Conservation (phyloP, 2,329 filamentous ascomycete genomes). For the Ophiocordyceps camponoti-floridani region DNA sequence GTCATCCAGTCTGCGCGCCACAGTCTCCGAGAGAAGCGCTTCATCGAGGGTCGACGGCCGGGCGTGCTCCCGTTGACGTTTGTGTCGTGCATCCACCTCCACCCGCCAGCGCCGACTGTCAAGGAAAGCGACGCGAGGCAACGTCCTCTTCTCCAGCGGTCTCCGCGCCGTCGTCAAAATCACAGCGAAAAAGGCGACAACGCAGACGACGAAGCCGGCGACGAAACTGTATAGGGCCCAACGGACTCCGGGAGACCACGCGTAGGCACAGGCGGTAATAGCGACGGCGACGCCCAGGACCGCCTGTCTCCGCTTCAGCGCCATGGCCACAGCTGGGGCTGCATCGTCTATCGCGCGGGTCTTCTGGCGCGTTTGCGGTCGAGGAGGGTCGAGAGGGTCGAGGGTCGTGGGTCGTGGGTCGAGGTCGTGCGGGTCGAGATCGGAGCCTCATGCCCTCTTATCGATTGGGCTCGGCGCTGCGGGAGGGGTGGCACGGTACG, state of each 20-base stretch:
- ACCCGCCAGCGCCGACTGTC: conserved; percentile 45
- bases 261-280: conserved; percentile 78
- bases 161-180: conserved; percentile 2
- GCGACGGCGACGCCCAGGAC: conserved; percentile 47
- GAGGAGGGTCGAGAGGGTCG: no score
- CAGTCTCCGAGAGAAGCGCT: conserved; percentile 7
- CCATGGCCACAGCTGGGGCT: conserved; percentile 31
- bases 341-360: conserved; percentile 9
- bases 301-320: conserved; percentile 56
- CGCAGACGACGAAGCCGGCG: conserved; percentile 40
- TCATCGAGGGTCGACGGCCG: no score
- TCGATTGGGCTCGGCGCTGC: no score
- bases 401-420: no score
- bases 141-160: background rate
- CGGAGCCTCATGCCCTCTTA: no score
- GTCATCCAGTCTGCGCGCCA: conserved; percentile 66
- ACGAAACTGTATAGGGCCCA: conserved; percentile 76
- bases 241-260: conserved; percentile 56
- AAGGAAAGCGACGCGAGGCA: conserved; percentile 36
- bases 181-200: conserved; percentile 38
- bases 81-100: conserved; percentile 49
- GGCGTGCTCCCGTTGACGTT: conserved; percentile 27
- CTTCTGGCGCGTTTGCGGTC: no score
- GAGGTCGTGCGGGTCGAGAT: no score
- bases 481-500: background rate